phyloP scores from a whole-genome alignment of 805 yeast species.

The Metschnikowia hibisci region DNA sequence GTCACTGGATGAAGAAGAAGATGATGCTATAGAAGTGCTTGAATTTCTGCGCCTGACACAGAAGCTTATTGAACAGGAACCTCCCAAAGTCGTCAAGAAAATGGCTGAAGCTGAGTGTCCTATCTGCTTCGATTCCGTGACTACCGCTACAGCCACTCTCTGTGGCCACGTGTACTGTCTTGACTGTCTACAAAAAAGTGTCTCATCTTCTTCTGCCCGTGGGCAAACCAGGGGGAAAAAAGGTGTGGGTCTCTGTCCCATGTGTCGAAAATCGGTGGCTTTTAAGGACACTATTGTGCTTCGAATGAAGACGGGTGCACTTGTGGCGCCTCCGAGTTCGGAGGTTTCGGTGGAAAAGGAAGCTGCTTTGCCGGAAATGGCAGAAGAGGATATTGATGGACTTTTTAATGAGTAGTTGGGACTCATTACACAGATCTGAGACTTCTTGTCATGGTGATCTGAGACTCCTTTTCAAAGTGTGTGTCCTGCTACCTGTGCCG shows the following conservation, averaged over 20 bases:
- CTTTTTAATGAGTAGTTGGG: constrained; percentile 3
- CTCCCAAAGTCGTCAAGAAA: constrained; percentile 26
- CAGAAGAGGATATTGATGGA: constrained; percentile 3
- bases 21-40: constrained; percentile 31
- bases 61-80: constrained; percentile 25
- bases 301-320: constrained; percentile 13
- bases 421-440: too few species aligned
- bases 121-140: constrained; percentile 40
- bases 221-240: constrained; percentile 37
- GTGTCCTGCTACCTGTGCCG: too few species aligned
- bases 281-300: constrained; percentile 34
- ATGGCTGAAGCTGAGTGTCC: constrained; percentile 40
- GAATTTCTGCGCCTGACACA: constrained; percentile 37
- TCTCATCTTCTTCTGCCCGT: constrained; percentile 38
- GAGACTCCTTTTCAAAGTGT: too few species aligned
- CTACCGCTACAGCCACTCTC: constrained; percentile 37
- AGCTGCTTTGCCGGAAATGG: constrained; percentile 3
- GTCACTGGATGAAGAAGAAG: constrained; percentile 27
- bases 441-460: too few species aligned
- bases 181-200: constrained; percentile 39
- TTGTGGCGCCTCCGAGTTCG: constrained; percentile 12
- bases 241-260: constrained; percentile 43
- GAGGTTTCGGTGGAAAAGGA: constrained; percentile 1
- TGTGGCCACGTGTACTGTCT: constrained; percentile 45
- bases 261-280: constrained; percentile 37